Percentiles rank a stretch among this genome's conserved stretches.
These are phyloP conservation scores for Ceriops tagal DNA, from an alignment of 345 rosid genomes.

Conservation along the genomic window DNA sequence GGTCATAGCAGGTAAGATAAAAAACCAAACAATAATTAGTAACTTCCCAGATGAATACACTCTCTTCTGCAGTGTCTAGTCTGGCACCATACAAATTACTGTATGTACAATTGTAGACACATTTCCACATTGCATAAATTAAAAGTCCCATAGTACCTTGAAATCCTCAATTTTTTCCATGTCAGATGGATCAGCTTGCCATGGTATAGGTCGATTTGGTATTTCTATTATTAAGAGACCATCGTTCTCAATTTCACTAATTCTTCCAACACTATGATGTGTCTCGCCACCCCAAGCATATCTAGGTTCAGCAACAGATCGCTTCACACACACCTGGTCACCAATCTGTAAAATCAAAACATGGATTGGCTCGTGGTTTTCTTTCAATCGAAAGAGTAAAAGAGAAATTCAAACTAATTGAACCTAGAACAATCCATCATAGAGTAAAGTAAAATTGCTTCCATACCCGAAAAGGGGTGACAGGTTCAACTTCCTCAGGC, in stretches of 20 bases:
- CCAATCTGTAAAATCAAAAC: constrained; percentile 60
- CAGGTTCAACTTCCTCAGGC: constrained; percentile 96
- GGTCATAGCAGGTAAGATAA: constrained; percentile 20
- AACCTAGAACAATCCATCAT: not conserved
- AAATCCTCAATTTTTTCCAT: constrained; percentile 97
- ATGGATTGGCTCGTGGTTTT: not conserved
- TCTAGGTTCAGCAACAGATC: constrained; percentile 98
- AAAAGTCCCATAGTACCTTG: constrained; percentile 47
- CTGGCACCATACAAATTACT: not conserved
- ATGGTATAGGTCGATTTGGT: constrained; percentile 79
- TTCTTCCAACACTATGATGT: constrained; percentile 95
- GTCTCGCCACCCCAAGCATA: constrained; percentile 99
- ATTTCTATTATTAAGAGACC: constrained; percentile 92
- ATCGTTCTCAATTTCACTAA: constrained; percentile 88
- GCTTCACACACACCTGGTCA: constrained; percentile 86
- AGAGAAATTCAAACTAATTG: not conserved
- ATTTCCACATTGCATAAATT: not conserved
- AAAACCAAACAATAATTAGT: not conserved
- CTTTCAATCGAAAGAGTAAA: not conserved
- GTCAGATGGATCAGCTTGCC: constrained; percentile 99
- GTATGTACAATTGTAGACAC: not conserved
- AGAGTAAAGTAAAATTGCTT: not conserved
- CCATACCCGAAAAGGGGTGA: constrained; percentile 76
- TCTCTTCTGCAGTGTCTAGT: no score
- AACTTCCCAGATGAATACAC: not conserved